These are phyloP conservation scores for Linnemannia elongata DNA, from an alignment of 192 early-diverging fungal genomes.

Conservation along the genomic window DNA sequence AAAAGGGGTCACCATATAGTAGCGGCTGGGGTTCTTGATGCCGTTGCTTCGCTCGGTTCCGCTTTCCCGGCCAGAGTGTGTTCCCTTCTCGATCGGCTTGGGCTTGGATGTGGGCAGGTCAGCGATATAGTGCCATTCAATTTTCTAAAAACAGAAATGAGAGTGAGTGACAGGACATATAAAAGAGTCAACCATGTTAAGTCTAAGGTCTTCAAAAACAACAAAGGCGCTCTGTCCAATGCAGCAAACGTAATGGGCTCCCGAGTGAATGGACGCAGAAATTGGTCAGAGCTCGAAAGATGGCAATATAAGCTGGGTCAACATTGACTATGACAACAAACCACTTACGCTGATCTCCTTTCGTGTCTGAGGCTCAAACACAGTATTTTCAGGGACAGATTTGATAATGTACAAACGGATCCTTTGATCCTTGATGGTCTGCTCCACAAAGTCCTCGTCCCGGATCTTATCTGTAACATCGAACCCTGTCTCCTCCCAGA, in stretches of 20 bases:
- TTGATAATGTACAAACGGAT: conserved; percentile 93
- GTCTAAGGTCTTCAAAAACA: background rate
- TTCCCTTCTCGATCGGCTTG: conserved; percentile 37
- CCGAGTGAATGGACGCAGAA: background rate
- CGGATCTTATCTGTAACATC: conserved; percentile 79
- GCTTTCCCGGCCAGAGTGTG: conserved; percentile 50
- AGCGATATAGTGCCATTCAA: conserved; percentile 76
- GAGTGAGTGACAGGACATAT: background rate
- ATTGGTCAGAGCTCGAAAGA: background rate
- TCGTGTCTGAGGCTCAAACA: conserved; percentile 86
- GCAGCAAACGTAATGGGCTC: background rate
- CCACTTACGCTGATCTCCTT: conserved; percentile 93
- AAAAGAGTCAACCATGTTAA: background rate
- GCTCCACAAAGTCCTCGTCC: conserved; percentile 89
- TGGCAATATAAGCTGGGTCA: background rate
- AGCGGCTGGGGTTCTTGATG: conserved; percentile 66
- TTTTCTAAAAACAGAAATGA: conserved; percentile 56
- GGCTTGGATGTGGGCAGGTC: conserved; percentile 73
- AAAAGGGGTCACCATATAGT: conserved; percentile 83
- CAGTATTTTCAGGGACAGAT: conserved; percentile 85
- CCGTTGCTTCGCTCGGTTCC: conserved; percentile 43
- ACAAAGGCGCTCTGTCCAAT: background rate
- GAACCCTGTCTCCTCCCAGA: conserved; percentile 96
- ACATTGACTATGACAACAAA: background rate
- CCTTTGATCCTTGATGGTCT: conserved; percentile 90